Evolutionary conservation across 2,329 filamentous ascomycete genomes (phyloP), one percentile per base, ranked within the genome.

Genomic region (Fusarium coffeatum): DNA sequence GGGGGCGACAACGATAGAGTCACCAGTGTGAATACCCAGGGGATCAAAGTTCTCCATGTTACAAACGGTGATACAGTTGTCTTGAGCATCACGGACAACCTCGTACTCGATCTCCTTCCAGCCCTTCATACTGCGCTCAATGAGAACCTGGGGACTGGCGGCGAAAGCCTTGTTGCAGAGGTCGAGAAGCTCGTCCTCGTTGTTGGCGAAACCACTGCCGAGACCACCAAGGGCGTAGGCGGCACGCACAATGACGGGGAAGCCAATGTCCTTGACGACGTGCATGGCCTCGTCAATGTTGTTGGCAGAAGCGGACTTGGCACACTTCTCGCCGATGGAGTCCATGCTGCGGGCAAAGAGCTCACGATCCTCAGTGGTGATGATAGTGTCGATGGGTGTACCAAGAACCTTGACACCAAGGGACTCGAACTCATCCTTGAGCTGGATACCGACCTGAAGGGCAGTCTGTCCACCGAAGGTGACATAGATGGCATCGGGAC

Each of bases 31-130:
- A 69, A 98, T 98, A 76, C 96, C 96, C 3, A 99, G 90, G 58
- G 96, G 96, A 80, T 99, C 96, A 77, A 99, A 99, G 84, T 99
- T 99, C 84, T 99, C 96, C 96, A 99, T 98, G 85, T 99, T 99
- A 82, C 96, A 99, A 67, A 99, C 96, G 9, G 96, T 99, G 79
- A 99, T 98, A 80, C 96, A 99, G 87, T 98, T 98, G 84, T 99
- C 94, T 75, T 93, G 90, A 60, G 90, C 92, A 84, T 98, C 96
- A 76, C 96, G 92, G 42, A 99, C 96, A 67, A 98, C 96, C 81
- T 99, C 96, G 78, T 98, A 99, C 81, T 99, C 96, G 69, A 98
- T 97, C 82, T 99, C 96, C 82, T 99, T 99, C 96, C 96, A 99
- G 64, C 96, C 96, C 85, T 98, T 98, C 95, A 99, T 98, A 84